Evolutionary conservation across 2,329 filamentous ascomycete species (phyloP), one percentile per base, ranked within the genome.

Genomic region (Monilinia vaccinii-corymbosi): DNA sequence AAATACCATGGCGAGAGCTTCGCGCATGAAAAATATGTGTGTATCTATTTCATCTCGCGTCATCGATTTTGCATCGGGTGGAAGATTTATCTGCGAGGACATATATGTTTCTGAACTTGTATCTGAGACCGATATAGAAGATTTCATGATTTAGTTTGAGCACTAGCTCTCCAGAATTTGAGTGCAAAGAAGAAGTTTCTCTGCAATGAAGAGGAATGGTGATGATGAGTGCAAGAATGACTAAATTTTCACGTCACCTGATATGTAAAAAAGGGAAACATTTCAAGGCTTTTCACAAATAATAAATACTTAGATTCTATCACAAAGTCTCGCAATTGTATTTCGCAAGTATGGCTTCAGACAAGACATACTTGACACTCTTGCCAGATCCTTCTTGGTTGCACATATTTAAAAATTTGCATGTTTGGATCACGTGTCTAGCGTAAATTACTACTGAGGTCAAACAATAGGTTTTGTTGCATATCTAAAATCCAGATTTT

Each of bases 1-100:
- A 61, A 66, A 67, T 76, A 93, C 89, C 91, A 96, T 95, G 66
- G 85, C 81, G 66, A 97, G 81, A 63, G 92, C 92, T 72, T 93
- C 87, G 67, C 86, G 83, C 84, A 95, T 96, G 75, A 91, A 96
- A 47, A 71, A 73, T 61, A 79, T 74, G 64, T 83, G 80, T 25
- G 76, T 69, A 13, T 60, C 38, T 48, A 49, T 60, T 55, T 68
- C 66, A 48, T 61, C 57, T 10, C 59, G 32, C 4, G 58, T 50
- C 63, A 66, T 63, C 11, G 8, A 38, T 46, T 61, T 46, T 14
- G 59, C 46, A 23, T 46, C 48, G 13, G 48, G 40, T 10, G 48
- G 57, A 16, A 53, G 23, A 31, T 59, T 53, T 36, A 47, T 57
- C 21, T 44, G 38, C 4, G 25, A 44, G 8, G 50, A 11, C 31